A percentile compares a stretch with the other conserved stretches of the same genome.
Evolutionary conservation across 805 yeast genomes (phyloP).

Genomic region (Candida berthetii): DNA sequence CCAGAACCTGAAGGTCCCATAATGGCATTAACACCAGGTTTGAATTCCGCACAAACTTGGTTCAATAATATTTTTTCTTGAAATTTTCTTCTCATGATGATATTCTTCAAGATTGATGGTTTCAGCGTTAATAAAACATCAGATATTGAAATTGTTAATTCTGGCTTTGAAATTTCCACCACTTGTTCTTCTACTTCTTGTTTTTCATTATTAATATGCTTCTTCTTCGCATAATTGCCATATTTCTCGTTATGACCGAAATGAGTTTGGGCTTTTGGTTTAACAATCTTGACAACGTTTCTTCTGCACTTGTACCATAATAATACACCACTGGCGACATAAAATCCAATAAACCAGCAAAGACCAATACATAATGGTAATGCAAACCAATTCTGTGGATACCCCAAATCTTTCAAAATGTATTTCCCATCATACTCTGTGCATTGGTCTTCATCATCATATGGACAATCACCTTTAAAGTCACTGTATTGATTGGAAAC

Average conservation of each 20-base stretch:
- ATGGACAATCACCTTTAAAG: slow-evolving; percentile 52
- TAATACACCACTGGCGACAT: slow-evolving; percentile 42
- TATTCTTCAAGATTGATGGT: neutral
- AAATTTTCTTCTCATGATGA: slow-evolving; percentile 2
- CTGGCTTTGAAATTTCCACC: neutral
- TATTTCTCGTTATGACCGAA: no score
- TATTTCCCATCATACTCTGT: slow-evolving; percentile 47
- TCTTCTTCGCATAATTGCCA: neutral
- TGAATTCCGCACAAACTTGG: slow-evolving; percentile 61
- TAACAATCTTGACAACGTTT: neutral
- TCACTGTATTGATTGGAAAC: slow-evolving; percentile 56
- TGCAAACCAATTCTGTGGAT: slow-evolving; percentile 54
- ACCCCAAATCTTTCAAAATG: slow-evolving; percentile 53
- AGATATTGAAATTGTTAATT: neutral
- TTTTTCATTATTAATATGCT: no score
- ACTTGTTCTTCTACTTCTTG: neutral
- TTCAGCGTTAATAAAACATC: neutral
- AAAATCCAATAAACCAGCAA: slow-evolving; percentile 54
- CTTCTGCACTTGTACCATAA: slow-evolving; percentile 32
- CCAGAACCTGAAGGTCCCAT: slow-evolving; percentile 85
- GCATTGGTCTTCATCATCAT: slow-evolving; percentile 31
- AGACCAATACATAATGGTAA: slow-evolving; percentile 57
- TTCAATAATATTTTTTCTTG: slow-evolving; percentile 17
- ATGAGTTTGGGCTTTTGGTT: neutral
- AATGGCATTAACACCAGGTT: slow-evolving; percentile 69